phyloP scores from a whole-genome alignment of 208 protist genomes.

The Acanthamoeba triangularis region DNA sequence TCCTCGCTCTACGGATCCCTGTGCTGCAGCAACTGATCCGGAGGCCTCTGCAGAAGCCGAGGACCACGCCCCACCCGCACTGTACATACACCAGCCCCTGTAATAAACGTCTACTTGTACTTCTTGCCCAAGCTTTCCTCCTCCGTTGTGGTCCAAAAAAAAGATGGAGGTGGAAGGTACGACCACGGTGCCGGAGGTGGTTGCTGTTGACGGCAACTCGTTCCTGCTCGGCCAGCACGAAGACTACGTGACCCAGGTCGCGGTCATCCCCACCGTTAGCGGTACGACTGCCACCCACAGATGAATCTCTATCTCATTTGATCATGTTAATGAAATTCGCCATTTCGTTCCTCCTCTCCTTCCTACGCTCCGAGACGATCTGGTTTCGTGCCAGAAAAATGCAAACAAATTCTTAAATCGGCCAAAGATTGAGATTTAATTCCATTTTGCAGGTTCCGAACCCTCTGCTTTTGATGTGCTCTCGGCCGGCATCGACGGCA shows the following conservation, averaged over 20 bases:
- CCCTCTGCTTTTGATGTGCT: not conserved
- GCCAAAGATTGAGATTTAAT: not conserved
- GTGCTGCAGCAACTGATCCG: not conserved
- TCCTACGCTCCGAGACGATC: not conserved
- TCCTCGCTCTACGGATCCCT: not conserved
- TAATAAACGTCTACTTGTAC: not conserved
- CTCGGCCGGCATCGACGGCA: not conserved
- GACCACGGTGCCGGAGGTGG: not conserved
- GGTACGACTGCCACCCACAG: too few species aligned
- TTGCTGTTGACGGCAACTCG: not conserved
- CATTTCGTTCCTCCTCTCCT: too few species aligned
- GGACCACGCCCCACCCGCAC: not conserved
- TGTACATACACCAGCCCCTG: not conserved
- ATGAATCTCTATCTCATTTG: not conserved
- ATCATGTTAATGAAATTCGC: too few species aligned
- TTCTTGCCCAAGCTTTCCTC: not conserved
- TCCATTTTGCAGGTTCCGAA: not conserved
- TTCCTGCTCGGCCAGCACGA: not conserved
- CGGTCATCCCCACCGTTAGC: not conserved
- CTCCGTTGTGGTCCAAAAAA: not conserved
- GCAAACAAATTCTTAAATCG: not conserved
- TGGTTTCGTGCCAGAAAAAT: not conserved
- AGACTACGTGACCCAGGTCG: not conserved
- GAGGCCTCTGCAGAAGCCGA: not conserved
- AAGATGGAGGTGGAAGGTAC: not conserved